Evolutionary conservation across 2,329 filamentous ascomycete species (phyloP).

Genomic region (Penicillium polonicum): DNA sequence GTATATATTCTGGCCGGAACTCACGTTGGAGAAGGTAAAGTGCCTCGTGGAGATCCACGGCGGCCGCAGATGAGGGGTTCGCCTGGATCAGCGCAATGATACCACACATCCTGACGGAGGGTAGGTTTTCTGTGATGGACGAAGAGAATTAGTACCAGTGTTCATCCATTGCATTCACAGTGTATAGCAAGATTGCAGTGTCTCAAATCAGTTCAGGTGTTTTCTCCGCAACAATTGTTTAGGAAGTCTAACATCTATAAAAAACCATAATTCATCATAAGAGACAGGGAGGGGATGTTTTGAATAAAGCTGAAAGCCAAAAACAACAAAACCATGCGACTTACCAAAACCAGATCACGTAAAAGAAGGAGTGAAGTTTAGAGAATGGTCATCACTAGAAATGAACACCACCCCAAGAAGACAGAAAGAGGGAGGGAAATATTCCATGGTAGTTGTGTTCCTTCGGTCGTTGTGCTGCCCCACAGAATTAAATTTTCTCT

Average conservation of each 20-base stretch:
- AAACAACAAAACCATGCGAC: conserved; percentile 5
- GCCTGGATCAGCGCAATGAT: conserved; percentile 62
- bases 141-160: conserved; percentile 16
- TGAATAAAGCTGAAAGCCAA: not conserved
- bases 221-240: conserved; percentile 46
- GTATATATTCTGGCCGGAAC: conserved; percentile 18
- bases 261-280: conserved; percentile 45
- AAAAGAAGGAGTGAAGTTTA: conserved; percentile 11
- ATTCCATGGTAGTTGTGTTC: conserved; percentile 19
- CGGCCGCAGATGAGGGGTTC: conserved; percentile 52
- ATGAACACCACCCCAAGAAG: conserved; percentile 16
- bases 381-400: conserved; percentile 23
- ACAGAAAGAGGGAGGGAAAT: conserved; percentile 19
- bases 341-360: conserved; percentile 19
- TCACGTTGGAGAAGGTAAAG: conserved; percentile 67
- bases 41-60: conserved; percentile 67
- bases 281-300: conserved; percentile 12
- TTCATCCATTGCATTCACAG: conserved; percentile 9
- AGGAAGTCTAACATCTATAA: conserved; percentile 53
- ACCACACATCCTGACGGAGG: conserved; percentile 56
- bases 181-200: conserved; percentile 6
- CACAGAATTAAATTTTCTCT: conserved; percentile 21
- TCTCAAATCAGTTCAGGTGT: conserved; percentile 33
- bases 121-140: conserved; percentile 23
- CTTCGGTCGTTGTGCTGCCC: conserved; percentile 16